Evolutionary conservation across 2,329 filamentous ascomycete species (phyloP).

Genomic region (Colletotrichum incanum): DNA sequence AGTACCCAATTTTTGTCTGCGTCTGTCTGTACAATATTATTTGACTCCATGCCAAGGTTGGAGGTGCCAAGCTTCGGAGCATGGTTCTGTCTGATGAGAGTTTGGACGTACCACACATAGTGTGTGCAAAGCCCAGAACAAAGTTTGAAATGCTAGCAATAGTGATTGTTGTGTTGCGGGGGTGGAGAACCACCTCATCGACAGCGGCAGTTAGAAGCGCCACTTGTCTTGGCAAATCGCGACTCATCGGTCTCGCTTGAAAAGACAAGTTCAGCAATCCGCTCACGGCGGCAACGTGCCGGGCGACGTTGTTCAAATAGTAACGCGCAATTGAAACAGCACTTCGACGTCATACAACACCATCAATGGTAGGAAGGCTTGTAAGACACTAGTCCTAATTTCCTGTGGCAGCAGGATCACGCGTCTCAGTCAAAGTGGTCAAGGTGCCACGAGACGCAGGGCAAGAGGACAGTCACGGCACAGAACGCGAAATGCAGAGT

Average conservation of each 20-base stretch:
- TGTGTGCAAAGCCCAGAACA: neutral
- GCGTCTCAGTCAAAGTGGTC: too few species aligned
- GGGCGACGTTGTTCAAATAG: too few species aligned
- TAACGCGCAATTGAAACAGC: neutral
- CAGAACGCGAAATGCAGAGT: neutral
- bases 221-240: slow-evolving; percentile 14
- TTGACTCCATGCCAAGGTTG: neutral
- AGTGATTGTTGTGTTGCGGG: neutral
- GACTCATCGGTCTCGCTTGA: neutral
- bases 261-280: too few species aligned
- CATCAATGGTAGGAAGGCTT: neutral
- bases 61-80: neutral
- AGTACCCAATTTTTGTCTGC: neutral
- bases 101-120: neutral
- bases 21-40: neutral
- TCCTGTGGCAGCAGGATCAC: neutral
- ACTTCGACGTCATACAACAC: too few species aligned
- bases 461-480: neutral
- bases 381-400: neutral
- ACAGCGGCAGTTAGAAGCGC: slow-evolving; percentile 30
- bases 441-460: too few species aligned
- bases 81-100: neutral
- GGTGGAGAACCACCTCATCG: neutral
- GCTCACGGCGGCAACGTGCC: neutral
- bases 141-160: neutral